Conservation (phyloP, 768 basidiomycete species). For the Leucogyrophana mollusca region DNA sequence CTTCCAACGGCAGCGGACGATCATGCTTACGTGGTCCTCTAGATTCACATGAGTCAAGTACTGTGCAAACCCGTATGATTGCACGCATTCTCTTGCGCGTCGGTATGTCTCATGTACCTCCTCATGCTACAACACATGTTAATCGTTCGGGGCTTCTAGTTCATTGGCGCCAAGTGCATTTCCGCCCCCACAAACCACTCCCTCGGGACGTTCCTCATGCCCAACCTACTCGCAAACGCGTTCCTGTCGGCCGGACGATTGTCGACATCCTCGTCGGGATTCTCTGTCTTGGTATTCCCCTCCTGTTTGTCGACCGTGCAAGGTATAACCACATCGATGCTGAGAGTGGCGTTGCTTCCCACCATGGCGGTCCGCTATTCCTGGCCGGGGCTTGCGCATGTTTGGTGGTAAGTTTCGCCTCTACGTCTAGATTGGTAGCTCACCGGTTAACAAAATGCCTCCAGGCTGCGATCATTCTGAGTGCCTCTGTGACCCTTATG, state of each 20-base stretch:
- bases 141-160: slow-evolving; percentile 27
- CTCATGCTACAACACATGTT: not conserved
- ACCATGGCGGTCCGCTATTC: slow-evolving; percentile 55
- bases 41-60: slow-evolving; percentile 20
- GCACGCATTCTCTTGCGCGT: slow-evolving; percentile 68
- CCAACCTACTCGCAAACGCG: slow-evolving; percentile 21
- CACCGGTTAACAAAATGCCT: slow-evolving; percentile 10
- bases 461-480: slow-evolving; percentile 78
- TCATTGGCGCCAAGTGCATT: slow-evolving; percentile 69
- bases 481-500: slow-evolving; percentile 80
- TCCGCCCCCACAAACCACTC: slow-evolving; percentile 66
- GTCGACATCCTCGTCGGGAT: slow-evolving; percentile 59
- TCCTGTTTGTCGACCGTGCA: slow-evolving; percentile 62
- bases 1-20: no score
- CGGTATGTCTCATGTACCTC: slow-evolving; percentile 40
- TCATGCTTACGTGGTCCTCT: no score
- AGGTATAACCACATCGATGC: slow-evolving; percentile 50
- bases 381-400: slow-evolving; percentile 65
- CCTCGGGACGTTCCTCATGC: slow-evolving; percentile 48
- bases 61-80: slow-evolving; percentile 61
- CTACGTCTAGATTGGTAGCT: not conserved
- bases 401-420: slow-evolving; percentile 49
- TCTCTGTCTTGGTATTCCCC: slow-evolving; percentile 78
- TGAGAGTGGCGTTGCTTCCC: slow-evolving; percentile 49
- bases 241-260: slow-evolving; percentile 46